Conservation (phyloP, 768 basidiomycete genomes). For the Dentipellis sp. region DNA sequence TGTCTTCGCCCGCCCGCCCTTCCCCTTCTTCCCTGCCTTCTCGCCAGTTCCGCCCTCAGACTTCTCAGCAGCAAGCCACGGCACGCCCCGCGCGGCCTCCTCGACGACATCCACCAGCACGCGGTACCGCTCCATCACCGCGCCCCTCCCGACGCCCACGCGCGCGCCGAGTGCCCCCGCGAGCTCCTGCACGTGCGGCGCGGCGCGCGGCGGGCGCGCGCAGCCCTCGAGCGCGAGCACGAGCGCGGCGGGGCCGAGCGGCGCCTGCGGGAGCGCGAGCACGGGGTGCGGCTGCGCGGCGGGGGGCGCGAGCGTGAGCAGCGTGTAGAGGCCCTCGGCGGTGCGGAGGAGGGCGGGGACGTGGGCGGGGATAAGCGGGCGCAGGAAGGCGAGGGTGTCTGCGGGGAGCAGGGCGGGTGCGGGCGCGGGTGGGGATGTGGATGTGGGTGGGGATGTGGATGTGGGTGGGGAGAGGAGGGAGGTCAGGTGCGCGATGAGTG, state of each 20-base stretch:
- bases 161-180: constrained; percentile 46
- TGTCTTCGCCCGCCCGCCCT: constrained; percentile 43
- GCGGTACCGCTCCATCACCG: constrained; percentile 66
- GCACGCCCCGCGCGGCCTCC: constrained; percentile 52
- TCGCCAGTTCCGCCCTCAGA: constrained; percentile 23
- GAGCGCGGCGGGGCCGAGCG: constrained; percentile 60
- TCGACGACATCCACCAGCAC: constrained; percentile 50
- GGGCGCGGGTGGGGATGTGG: not conserved
- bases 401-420: not conserved
- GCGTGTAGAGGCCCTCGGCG: constrained; percentile 35
- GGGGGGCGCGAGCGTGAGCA: constrained; percentile 27
- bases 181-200: constrained; percentile 47
- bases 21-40: constrained; percentile 2
- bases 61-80: constrained; percentile 55
- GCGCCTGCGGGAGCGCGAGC: constrained; percentile 29
- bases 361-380: constrained; percentile 10
- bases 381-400: constrained; percentile 3
- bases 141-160: constrained; percentile 38
- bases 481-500: constrained; percentile 24
- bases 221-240: constrained; percentile 68
- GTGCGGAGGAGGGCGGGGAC: constrained; percentile 30
- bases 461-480: constrained; percentile 31
- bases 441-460: constrained; percentile 17
- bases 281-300: constrained; percentile 12
- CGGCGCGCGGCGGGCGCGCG: constrained; percentile 28